Evolutionary conservation across 148 eudicot genomes (phyloP).

Genomic region (Oxyria digyna): DNA sequence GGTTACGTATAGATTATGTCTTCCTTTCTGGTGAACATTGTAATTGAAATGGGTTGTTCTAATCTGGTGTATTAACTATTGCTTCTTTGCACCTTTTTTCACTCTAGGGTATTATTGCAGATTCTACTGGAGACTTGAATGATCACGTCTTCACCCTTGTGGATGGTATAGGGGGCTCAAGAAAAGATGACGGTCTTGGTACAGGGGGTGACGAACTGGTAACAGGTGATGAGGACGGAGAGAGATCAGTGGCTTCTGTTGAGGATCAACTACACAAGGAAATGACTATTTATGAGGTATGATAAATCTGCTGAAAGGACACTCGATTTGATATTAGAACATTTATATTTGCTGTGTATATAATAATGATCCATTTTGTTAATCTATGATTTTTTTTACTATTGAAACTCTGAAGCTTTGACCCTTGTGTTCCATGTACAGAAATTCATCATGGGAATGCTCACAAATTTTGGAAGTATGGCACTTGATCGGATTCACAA

Average conservation of each 20-base stretch:
- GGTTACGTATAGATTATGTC: not conserved
- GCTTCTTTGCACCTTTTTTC: constrained; percentile 10
- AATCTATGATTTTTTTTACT: not conserved
- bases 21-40: not conserved
- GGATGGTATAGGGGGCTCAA: constrained; percentile 44
- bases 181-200: constrained; percentile 30
- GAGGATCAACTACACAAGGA: constrained; percentile 92
- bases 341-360: not conserved
- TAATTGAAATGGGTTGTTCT: not conserved
- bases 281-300: constrained; percentile 96
- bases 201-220: constrained; percentile 60
- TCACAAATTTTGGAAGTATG: constrained; percentile 95
- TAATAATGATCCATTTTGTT: not conserved
- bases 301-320: not conserved
- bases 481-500: constrained; percentile 87
- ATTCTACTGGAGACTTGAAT: constrained; percentile 41
- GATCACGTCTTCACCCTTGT: constrained; percentile 59
- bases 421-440: constrained; percentile 14
- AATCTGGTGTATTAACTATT: not conserved
- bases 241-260: constrained; percentile 70
- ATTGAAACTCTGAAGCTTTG: not conserved
- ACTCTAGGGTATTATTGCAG: constrained; percentile 63
- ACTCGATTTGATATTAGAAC: not conserved
- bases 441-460: constrained; percentile 96
- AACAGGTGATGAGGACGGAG: constrained; percentile 79